Conservation (phyloP, 805 yeast genomes). For the Hanseniaspora lachancei region DNA sequence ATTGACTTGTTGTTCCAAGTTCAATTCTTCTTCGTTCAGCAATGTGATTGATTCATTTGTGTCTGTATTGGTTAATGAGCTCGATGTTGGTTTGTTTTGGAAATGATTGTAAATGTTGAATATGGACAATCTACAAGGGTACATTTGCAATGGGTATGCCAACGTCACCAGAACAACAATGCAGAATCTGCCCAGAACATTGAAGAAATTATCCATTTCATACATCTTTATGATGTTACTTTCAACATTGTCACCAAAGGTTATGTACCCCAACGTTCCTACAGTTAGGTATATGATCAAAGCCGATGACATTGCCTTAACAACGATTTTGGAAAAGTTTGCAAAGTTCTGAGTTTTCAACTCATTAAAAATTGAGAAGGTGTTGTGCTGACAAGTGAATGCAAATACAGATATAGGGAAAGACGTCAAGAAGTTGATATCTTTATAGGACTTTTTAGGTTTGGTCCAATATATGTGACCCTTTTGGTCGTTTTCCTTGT, state of each 20-base stretch:
- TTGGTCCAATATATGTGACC: slow-evolving; percentile 39
- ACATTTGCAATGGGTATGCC: slow-evolving; percentile 82
- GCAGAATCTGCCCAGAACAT: slow-evolving; percentile 67
- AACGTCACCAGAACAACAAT: slow-evolving; percentile 69
- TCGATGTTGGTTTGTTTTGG: slow-evolving; percentile 4
- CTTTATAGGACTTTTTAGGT: slow-evolving; percentile 30
- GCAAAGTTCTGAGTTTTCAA: slow-evolving; percentile 41
- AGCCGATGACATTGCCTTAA: slow-evolving; percentile 46
- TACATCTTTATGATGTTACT: slow-evolving; percentile 76
- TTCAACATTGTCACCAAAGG: slow-evolving; percentile 67
- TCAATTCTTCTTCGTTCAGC: slow-evolving; percentile 8
- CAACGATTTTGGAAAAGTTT: slow-evolving; percentile 36
- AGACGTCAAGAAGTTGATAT: slow-evolving; percentile 45
- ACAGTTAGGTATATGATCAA: slow-evolving; percentile 51
- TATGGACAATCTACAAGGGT: slow-evolving; percentile 75
- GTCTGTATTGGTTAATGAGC: slow-evolving; percentile 4
- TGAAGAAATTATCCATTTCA: slow-evolving; percentile 42
- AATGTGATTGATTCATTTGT: slow-evolving; percentile 11
- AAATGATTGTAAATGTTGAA: slow-evolving; percentile 54
- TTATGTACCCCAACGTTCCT: slow-evolving; percentile 71
- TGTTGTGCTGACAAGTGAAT: slow-evolving; percentile 90
- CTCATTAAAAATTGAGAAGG: slow-evolving; percentile 81
- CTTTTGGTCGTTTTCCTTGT: slow-evolving; percentile 20
- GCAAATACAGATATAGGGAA: slow-evolving; percentile 91
- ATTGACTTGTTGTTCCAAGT: slow-evolving; percentile 4